These are phyloP conservation scores for Smittium culicis DNA, from an alignment of 371 early-diverging fungal species.

Conservation along the genomic window DNA sequence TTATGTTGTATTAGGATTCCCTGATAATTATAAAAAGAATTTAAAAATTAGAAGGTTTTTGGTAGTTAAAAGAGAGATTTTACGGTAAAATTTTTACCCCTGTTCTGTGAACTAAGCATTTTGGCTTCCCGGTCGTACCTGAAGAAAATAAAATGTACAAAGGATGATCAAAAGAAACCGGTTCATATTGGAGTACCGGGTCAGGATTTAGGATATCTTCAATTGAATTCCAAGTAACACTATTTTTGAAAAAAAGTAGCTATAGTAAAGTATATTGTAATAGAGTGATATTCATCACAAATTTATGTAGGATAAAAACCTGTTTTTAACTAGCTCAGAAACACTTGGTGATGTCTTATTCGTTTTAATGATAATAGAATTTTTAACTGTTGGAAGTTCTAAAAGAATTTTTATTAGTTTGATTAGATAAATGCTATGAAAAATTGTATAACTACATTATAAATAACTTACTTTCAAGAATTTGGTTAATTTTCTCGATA, in stretches of 20 bases:
- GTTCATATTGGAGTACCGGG: slow-evolving; percentile 48
- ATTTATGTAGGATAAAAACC: too few relatives aligned
- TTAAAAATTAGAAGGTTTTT: not conserved
- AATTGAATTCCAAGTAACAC: slow-evolving; percentile 24
- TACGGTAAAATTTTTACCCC: slow-evolving; percentile 48
- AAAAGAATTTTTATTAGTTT: too few relatives aligned
- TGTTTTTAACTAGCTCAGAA: too few relatives aligned
- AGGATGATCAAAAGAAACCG: slow-evolving; percentile 85
- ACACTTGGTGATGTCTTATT: too few relatives aligned
- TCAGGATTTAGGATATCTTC: slow-evolving; percentile 13
- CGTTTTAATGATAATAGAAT: not conserved
- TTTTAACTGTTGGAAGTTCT: not conserved
- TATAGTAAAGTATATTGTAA: too few relatives aligned
- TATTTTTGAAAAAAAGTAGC: too few relatives aligned
- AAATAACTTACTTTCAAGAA: slow-evolving; percentile 59
- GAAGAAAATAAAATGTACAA: slow-evolving; percentile 92
- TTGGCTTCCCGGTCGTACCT: slow-evolving; percentile 95
- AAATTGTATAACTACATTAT: too few relatives aligned
- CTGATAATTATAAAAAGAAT: too few relatives aligned
- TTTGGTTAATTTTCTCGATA: slow-evolving; percentile 53
- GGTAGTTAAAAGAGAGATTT: not conserved
- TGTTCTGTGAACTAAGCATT: slow-evolving; percentile 94
- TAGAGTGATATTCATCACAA: too few relatives aligned
- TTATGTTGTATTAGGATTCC: slow-evolving; percentile 63
- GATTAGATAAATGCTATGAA: too few relatives aligned